Percentiles rank a stretch among this genome's conserved stretches.
Evolutionary conservation across 2,329 filamentous ascomycete genomes (phyloP).

Genomic region (Pseudophaeomoniella oleicola): DNA sequence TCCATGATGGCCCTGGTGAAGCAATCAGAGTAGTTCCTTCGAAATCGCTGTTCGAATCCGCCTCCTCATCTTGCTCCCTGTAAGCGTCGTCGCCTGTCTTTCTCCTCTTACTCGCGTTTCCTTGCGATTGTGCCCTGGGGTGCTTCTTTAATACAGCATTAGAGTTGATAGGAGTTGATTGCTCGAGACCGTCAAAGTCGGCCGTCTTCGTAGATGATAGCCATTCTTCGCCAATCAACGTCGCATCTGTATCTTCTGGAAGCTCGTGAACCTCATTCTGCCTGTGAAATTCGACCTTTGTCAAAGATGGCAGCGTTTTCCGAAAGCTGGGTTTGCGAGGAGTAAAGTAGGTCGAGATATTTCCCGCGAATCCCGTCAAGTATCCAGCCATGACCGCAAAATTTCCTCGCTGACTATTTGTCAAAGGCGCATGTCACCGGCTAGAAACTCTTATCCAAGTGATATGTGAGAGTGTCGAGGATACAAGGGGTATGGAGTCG

Average conservation of each 20-base stretch:
- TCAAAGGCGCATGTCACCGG: too few species aligned
- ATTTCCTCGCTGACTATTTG: too few species aligned
- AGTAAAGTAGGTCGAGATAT: neutral
- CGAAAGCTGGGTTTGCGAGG: neutral
- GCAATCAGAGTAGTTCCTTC: constrained; percentile 1
- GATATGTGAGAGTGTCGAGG: too few species aligned
- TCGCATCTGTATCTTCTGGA: neutral
- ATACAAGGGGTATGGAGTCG: too few species aligned
- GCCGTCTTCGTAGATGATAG: neutral
- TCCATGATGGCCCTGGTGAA: neutral
- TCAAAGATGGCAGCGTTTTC: neutral
- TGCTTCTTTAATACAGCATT: neutral
- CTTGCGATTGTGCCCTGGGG: neutral
- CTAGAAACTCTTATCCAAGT: too few species aligned
- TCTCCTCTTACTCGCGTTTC: neutral
- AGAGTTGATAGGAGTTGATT: neutral
- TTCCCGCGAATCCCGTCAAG: neutral
- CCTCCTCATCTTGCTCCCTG: neutral
- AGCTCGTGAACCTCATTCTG: neutral
- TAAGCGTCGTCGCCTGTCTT: neutral
- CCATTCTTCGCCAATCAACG: neutral
- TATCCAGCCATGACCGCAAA: neutral
- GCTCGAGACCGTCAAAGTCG: neutral
- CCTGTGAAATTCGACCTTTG: neutral
- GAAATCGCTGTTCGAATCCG: neutral